Base-by-base conservation (phyloP, 2,329 filamentous ascomycete genomes). In the Thielaviopsis ethacetica region DNA sequence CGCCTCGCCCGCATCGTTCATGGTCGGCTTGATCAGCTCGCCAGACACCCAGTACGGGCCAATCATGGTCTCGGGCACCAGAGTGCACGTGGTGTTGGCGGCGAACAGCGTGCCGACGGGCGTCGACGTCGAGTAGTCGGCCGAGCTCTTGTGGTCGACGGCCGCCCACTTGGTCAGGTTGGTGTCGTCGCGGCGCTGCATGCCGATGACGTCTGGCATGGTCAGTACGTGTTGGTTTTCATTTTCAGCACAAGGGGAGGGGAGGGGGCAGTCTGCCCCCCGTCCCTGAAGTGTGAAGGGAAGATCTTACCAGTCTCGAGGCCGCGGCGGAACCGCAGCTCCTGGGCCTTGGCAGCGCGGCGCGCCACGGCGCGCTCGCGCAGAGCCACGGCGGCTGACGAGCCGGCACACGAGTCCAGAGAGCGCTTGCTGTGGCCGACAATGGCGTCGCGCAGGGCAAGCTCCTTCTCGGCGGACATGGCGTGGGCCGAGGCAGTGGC, bases 1-100 rank as follows among this genome's bases (percentile, higher is more conserved):
- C 57, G 62, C 66, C 54, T 64, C 63, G 4, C 68, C 62, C 6
- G 65, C 63, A 1, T 15, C 38, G 38, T 44, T 44, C 38, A 44
- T 44, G 70, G 71, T 44, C 10, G 38, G 38, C 38, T 15, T 44
- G 38, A 44, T 44, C 15, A 44, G 38, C 38, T 44, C 38, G 15
- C 38, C 38, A 4, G 38, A 1, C 15, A 44, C 38, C 38, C 38
- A 44, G 38, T 44, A 44, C 15, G 38, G 38, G 15, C 38, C 38
- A n/a, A 44, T 44, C 15, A n/a, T 44, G 38, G 38, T n/a, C 38
- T 44, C 38, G 13, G 38, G 38, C 5, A 44, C 38, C 15, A 44
- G 38, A 2, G 38, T 44, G 38, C 38, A 44, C 38, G 38, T 44
- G 38, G 38, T 44, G 38, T 44, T 44, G 13, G 38, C 38, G 38